Conservation (phyloP, 352 stramenopile genomes). For the Elongisporangium undulatum region DNA sequence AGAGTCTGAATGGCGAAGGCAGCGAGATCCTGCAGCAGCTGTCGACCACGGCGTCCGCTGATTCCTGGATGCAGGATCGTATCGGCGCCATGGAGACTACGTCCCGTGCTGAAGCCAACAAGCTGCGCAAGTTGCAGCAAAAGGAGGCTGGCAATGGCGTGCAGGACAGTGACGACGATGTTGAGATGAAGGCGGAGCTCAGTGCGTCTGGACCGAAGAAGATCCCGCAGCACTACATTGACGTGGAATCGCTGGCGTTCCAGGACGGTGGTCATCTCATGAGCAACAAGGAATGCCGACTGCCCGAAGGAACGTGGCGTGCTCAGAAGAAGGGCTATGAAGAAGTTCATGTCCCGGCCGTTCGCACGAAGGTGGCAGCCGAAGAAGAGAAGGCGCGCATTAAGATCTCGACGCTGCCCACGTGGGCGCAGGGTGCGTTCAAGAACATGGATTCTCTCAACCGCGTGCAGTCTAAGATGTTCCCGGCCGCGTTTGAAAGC, state of each 20-base stretch:
- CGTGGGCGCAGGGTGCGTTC: slow-evolving; percentile 96
- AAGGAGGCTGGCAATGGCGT: slow-evolving; percentile 47
- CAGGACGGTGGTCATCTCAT: slow-evolving; percentile 95
- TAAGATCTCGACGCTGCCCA: slow-evolving; percentile 91
- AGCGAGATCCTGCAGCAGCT: slow-evolving; percentile 90
- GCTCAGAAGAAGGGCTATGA: slow-evolving; percentile 98
- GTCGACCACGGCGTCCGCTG: slow-evolving; percentile 79
- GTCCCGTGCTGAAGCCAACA: slow-evolving; percentile 77
- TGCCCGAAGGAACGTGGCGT: slow-evolving; percentile 96
- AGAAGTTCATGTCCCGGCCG: slow-evolving; percentile 99
- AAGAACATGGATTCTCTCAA: slow-evolving; percentile 98
- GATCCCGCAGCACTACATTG: slow-evolving; percentile 87
- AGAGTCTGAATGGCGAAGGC: slow-evolving; percentile 88
- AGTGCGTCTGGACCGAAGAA: slow-evolving; percentile 24
- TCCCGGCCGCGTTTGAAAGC: slow-evolving; percentile 84
- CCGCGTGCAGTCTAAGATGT: slow-evolving; percentile 98
- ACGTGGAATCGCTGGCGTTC: slow-evolving; percentile 95
- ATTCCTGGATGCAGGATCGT: slow-evolving; percentile 94
- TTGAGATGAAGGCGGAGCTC: slow-evolving; percentile 40
- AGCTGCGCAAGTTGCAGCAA: slow-evolving; percentile 73
- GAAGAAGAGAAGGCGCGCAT: slow-evolving; percentile 75
- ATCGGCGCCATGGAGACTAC: slow-evolving; percentile 84
- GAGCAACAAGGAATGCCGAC: slow-evolving; percentile 96
- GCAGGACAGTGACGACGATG: slow-evolving; percentile 25
- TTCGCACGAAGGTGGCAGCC: slow-evolving; percentile 74